Evolutionary conservation across 176 grass and related monocot species (phyloP).

Genomic region (Triticum dicoccoides): DNA sequence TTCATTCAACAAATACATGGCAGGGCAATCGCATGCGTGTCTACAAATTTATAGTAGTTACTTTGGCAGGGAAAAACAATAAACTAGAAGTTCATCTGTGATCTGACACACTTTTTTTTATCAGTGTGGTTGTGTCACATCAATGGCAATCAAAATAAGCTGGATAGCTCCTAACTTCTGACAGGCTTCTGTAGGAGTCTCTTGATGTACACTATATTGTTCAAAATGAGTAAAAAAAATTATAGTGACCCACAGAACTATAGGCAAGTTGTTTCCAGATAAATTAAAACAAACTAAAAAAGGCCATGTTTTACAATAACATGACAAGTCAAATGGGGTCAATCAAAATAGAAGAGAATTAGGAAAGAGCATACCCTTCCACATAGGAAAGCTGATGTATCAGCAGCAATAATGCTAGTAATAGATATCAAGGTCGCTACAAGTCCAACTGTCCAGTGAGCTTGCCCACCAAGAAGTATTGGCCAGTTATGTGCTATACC

Average conservation of each 20-base stretch:
- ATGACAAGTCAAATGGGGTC: neutral
- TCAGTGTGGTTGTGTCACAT: neutral
- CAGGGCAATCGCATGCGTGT: neutral
- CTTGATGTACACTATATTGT: neutral
- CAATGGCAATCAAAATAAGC: neutral
- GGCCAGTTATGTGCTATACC: conserved; percentile 72
- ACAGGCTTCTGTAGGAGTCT: neutral
- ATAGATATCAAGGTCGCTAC: conserved; percentile 94
- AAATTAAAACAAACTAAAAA: neutral
- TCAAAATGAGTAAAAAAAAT: neutral
- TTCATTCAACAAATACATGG: neutral
- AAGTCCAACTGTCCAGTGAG: conserved; percentile 94
- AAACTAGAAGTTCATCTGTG: neutral
- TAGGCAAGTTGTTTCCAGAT: neutral
- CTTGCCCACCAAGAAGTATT: conserved; percentile 82
- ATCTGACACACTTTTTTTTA: neutral
- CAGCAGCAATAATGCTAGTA: conserved; percentile 94
- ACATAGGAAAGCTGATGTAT: conserved; percentile 91
- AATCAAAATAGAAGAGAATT: neutral
- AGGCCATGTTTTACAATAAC: neutral
- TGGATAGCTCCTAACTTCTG: neutral
- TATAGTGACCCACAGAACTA: conserved; percentile 7
- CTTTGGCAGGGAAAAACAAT: neutral
- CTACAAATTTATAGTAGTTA: conserved; percentile 17
- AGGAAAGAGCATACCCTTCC: conserved; percentile 69